A percentile compares a stretch with the other conserved stretches of the same genome.
phyloP scores from a whole-genome alignment of 192 early-diverging fungal species.

The Dispira simplex region DNA sequence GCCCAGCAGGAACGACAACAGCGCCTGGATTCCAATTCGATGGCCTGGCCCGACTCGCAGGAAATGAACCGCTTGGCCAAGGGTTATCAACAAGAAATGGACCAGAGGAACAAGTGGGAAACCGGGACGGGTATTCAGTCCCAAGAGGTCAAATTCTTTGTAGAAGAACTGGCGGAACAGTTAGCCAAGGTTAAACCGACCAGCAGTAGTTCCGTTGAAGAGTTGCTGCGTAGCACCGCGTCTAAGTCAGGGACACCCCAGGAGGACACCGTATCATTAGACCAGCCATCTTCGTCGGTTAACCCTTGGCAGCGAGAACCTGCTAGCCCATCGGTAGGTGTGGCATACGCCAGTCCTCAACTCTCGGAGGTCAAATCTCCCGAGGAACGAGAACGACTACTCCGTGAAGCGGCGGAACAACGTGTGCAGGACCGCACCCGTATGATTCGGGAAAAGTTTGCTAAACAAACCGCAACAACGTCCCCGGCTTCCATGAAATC shows the following conservation, averaged over 20 bases:
- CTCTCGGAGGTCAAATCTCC: not conserved
- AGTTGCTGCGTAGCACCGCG: too few relatives aligned
- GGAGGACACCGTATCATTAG: too few relatives aligned
- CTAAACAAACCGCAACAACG: not conserved
- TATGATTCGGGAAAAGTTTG: not conserved
- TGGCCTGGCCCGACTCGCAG: conserved; percentile 3
- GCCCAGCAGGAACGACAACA: conserved; percentile 2
- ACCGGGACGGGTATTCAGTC: conserved; percentile 14
- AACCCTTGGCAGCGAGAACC: too few relatives aligned
- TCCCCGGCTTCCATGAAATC: too few relatives aligned
- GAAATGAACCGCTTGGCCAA: not conserved
- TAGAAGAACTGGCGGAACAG: conserved; percentile 13
- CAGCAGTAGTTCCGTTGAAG: too few relatives aligned
- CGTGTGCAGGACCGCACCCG: conserved; percentile 1
- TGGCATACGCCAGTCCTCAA: not conserved
- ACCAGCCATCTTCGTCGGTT: too few relatives aligned
- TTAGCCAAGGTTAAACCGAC: not conserved
- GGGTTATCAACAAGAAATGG: not conserved
- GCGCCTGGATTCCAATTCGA: not conserved
- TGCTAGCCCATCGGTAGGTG: not conserved
- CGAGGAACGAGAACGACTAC: not conserved
- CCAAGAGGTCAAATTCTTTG: conserved; percentile 18
- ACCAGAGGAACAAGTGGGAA: conserved; percentile 13
- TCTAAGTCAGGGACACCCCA: too few relatives aligned
- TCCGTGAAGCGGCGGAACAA: not conserved